phyloP scores from a whole-genome alignment of 1,284 basidiomycete species.

The Porodaedalea pini region DNA sequence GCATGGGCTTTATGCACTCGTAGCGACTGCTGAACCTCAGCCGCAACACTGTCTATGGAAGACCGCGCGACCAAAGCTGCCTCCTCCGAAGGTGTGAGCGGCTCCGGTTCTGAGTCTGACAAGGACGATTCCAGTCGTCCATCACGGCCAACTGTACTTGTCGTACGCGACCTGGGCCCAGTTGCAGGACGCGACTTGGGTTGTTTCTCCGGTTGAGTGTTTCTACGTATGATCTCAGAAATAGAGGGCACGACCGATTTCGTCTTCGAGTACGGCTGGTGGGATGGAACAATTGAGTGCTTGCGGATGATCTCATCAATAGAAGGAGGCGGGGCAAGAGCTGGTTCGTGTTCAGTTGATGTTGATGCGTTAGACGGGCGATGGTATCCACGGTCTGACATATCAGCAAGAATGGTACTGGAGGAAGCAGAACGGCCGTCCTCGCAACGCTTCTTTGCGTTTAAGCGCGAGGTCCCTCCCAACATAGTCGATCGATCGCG shows the following conservation, averaged over 20 bases:
- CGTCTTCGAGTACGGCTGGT: conserved; percentile 21
- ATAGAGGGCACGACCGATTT: conserved; percentile 65
- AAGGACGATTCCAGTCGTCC: conserved; percentile 1
- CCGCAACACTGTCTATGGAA: conserved; percentile 78
- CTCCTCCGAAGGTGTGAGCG: conserved; percentile 49
- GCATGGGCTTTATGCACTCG: conserved; percentile 27
- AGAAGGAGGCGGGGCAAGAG: conserved; percentile 14
- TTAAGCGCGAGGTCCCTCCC: background rate
- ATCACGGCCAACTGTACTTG: conserved; percentile 35
- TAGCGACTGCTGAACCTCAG: conserved; percentile 69
- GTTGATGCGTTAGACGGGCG: background rate
- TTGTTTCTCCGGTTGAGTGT: conserved; percentile 57
- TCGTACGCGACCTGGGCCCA: conserved; percentile 29
- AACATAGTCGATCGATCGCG: background rate
- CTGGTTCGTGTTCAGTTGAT: background rate
- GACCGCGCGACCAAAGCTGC: conserved; percentile 65
- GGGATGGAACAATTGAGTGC: conserved; percentile 5
- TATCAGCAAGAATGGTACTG: conserved; percentile 10
- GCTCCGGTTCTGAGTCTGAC: conserved; percentile 10
- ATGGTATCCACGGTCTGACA: conserved; percentile 3
- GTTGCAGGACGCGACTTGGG: conserved; percentile 41
- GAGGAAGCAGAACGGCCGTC: conserved; percentile 14
- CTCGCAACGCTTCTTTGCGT: conserved; percentile 1
- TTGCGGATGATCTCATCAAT: conserved; percentile 23
- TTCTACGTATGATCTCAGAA: conserved; percentile 75